A percentile compares a stretch with the other conserved stretches of the same genome.
These are phyloP conservation scores for Thermothelomyces thermophilus DNA, from an alignment of 2,329 filamentous ascomycete genomes.

Conservation along the genomic window DNA sequence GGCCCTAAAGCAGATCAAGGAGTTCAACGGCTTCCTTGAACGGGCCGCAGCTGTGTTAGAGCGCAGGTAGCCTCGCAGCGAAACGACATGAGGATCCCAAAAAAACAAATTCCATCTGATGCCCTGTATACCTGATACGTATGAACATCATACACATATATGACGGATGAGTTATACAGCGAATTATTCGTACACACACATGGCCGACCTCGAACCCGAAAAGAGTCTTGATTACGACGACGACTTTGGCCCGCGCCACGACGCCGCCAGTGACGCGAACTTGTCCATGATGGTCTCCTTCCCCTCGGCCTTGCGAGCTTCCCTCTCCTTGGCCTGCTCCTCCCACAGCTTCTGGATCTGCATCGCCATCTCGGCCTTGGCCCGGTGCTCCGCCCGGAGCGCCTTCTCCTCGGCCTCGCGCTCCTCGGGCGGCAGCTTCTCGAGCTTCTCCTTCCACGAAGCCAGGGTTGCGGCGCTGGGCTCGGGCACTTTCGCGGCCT, in stretches of 20 bases:
- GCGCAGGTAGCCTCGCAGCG: slow-evolving; percentile 17
- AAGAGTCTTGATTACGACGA: not conserved
- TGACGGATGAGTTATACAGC: slow-evolving; percentile 6
- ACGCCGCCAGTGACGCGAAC: slow-evolving; percentile 20
- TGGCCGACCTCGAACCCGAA: not conserved
- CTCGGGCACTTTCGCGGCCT: slow-evolving; percentile 21
- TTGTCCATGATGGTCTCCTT: slow-evolving; percentile 40
- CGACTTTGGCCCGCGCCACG: slow-evolving; percentile 12
- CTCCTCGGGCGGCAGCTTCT: slow-evolving; percentile 52
- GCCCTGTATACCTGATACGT: slow-evolving; percentile 1
- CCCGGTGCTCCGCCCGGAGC: slow-evolving; percentile 54
- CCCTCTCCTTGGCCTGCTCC: slow-evolving; percentile 47
- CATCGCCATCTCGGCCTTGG: slow-evolving; percentile 53
- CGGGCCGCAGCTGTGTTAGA: slow-evolving; percentile 53
- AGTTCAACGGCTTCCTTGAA: slow-evolving; percentile 60
- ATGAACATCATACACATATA: too few relatives aligned
- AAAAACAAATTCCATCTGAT: slow-evolving; percentile 4
- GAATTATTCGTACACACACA: slow-evolving; percentile 8
- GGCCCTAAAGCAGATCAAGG: slow-evolving; percentile 48
- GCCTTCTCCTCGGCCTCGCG: slow-evolving; percentile 57
- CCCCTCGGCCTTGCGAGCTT: slow-evolving; percentile 51
- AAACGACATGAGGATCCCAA: slow-evolving; percentile 1
- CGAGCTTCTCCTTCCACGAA: slow-evolving; percentile 46
- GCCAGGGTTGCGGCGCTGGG: slow-evolving; percentile 14
- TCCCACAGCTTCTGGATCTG: slow-evolving; percentile 50